phyloP scores from a whole-genome alignment of 805 yeast species.

The Kuraishia ogatae region DNA sequence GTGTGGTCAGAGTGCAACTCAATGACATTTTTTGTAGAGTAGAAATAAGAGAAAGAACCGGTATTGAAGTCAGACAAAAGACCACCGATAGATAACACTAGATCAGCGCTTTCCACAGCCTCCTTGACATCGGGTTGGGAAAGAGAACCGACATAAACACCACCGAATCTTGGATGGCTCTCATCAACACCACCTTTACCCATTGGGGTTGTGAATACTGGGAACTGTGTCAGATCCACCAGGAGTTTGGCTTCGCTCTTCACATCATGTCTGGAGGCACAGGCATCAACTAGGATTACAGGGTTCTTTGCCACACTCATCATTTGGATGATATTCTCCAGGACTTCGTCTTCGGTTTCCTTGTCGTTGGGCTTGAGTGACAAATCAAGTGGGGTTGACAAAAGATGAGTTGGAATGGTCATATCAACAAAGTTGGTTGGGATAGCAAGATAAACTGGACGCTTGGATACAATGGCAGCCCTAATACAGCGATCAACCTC shows the following conservation, averaged over 20 bases:
- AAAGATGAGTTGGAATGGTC: slow-evolving; percentile 44
- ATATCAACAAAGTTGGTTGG: slow-evolving; percentile 77
- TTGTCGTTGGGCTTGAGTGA: slow-evolving; percentile 47
- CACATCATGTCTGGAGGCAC: slow-evolving; percentile 73
- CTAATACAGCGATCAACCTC: slow-evolving; percentile 69
- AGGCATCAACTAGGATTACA: slow-evolving; percentile 75
- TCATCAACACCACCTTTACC: slow-evolving; percentile 80
- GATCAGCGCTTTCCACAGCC: slow-evolving; percentile 66
- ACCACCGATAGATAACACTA: slow-evolving; percentile 74
- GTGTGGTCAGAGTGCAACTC: slow-evolving; percentile 76
- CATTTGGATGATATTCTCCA: slow-evolving; percentile 41
- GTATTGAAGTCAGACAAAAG: slow-evolving; percentile 84
- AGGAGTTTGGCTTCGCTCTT: slow-evolving; percentile 53
- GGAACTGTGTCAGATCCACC: slow-evolving; percentile 64
- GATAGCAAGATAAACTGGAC: slow-evolving; percentile 77
- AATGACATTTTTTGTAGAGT: slow-evolving; percentile 64
- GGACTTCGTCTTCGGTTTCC: slow-evolving; percentile 56
- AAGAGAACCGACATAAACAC: slow-evolving; percentile 80
- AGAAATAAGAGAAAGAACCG: slow-evolving; percentile 74
- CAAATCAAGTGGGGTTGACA: slow-evolving; percentile 60
- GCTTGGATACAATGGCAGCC: slow-evolving; percentile 60
- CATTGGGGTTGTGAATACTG: slow-evolving; percentile 83
- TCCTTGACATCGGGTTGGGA: slow-evolving; percentile 65
- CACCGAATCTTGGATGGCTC: slow-evolving; percentile 65
- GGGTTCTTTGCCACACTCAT: slow-evolving; percentile 58